These are phyloP conservation scores for Lactifluus subvellereus DNA, from an alignment of 768 basidiomycete species.

Conservation along the genomic window DNA sequence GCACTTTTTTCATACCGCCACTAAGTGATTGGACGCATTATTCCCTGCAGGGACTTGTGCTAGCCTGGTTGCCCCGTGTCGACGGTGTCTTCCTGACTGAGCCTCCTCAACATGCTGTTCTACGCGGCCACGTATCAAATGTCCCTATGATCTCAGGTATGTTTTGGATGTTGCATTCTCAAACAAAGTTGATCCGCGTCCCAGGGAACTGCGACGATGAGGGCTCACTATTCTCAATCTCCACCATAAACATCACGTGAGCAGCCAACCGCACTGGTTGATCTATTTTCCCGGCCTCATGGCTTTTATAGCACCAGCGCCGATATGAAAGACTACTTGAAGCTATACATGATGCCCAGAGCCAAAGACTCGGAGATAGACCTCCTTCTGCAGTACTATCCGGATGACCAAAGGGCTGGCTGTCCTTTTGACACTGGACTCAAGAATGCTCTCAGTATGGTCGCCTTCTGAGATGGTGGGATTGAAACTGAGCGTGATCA, in stretches of 20 bases:
- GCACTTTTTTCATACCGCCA: background rate
- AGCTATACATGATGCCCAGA: constrained; percentile 26
- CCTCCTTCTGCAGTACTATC: constrained; percentile 25
- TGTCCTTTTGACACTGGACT: constrained; percentile 23
- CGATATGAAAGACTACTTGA: constrained; percentile 10
- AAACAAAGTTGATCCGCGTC: background rate
- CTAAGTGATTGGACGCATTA: background rate
- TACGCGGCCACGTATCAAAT: constrained; percentile 23
- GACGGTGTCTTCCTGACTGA: constrained; percentile 28
- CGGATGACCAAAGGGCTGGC: constrained; percentile 17
- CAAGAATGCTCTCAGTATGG: constrained; percentile 29
- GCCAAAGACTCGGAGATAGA: constrained; percentile 23
- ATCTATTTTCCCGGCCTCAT: background rate
- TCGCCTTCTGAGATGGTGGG: background rate
- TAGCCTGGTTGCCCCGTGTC: constrained; percentile 28
- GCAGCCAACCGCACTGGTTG: background rate
- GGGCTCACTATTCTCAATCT: constrained; percentile 40
- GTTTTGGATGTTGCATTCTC: background rate
- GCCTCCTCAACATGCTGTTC: constrained; percentile 24
- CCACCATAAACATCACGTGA: constrained; percentile 30
- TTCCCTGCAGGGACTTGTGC: constrained; percentile 24
- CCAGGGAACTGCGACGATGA: constrained; percentile 54
- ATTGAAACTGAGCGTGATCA: background rate
- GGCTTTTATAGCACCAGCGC: background rate
- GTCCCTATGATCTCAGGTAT: constrained; percentile 26